Percentiles rank a stretch among this genome's conserved stretches.
phyloP scores from a whole-genome alignment of 2,329 filamentous ascomycete species.

The Aspergillus latus region DNA sequence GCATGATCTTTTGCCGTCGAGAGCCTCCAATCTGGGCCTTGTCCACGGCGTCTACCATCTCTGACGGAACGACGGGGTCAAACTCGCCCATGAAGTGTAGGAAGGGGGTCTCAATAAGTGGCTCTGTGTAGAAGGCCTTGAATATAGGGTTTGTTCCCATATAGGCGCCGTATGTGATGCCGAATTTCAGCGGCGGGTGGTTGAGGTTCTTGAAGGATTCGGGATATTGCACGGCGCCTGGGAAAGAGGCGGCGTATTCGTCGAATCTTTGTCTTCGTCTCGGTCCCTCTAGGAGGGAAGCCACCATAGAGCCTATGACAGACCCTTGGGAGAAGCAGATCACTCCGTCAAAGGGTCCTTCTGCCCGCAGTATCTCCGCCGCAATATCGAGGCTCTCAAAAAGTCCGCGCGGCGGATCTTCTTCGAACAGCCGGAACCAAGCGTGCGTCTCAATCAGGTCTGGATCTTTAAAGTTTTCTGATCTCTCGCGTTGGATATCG shows the following conservation, averaged over 20 bases:
- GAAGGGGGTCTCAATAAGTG: not conserved
- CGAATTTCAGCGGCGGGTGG: not conserved
- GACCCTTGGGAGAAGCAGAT: not conserved
- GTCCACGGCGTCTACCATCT: not conserved
- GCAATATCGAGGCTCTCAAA: not conserved
- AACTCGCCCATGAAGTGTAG: not conserved
- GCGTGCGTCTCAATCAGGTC: not conserved
- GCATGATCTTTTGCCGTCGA: not conserved
- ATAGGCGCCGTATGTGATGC: not conserved
- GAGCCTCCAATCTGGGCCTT: not conserved
- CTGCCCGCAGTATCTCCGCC: not conserved
- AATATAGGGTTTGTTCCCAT: not conserved
- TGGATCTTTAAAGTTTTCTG: not conserved
- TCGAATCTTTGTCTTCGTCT: not conserved
- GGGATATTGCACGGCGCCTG: not conserved
- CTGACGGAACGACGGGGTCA: not conserved
- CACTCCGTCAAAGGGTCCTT: not conserved
- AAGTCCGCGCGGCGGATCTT: not conserved
- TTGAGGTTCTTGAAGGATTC: not conserved
- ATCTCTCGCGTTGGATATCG: not conserved
- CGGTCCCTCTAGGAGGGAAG: not conserved
- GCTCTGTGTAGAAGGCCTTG: not conserved
- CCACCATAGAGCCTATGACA: not conserved
- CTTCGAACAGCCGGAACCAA: slow-evolving; percentile 1
- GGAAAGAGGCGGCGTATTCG: not conserved